Evolutionary conservation across 1,139 yeast species (phyloP).

Genomic region (Debaryomycetaceae sp.): DNA sequence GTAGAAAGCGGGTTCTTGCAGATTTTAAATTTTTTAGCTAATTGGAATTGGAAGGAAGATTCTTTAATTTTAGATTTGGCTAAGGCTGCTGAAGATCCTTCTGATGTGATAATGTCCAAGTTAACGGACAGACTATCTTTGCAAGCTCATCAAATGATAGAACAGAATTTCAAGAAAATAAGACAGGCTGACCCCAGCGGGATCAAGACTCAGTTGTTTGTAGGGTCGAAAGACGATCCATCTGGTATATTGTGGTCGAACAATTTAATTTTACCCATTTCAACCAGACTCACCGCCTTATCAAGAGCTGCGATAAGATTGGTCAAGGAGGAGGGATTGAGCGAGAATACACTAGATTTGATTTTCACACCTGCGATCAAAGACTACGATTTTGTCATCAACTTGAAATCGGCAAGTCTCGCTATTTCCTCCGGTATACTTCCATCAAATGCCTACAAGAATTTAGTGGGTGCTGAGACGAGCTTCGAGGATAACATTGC

Average conservation of each 20-base stretch:
- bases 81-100: slow-evolving; percentile 41
- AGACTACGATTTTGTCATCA: slow-evolving; percentile 79
- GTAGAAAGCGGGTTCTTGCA: slow-evolving; percentile 79
- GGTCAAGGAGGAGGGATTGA: slow-evolving; percentile 43
- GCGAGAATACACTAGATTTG: slow-evolving; percentile 45
- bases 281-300: slow-evolving; percentile 82
- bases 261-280: slow-evolving; percentile 68
- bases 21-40: slow-evolving; percentile 63
- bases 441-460: slow-evolving; percentile 58
- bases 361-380: slow-evolving; percentile 76
- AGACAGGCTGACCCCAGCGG: slow-evolving; percentile 81
- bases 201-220: slow-evolving; percentile 71
- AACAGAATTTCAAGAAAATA: slow-evolving; percentile 59
- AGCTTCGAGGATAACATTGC: slow-evolving; percentile 45
- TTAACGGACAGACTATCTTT: slow-evolving; percentile 64
- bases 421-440: slow-evolving; percentile 53
- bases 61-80: slow-evolving; percentile 75
- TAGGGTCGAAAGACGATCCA: slow-evolving; percentile 77
- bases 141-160: slow-evolving; percentile 59
- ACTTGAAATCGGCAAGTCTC: slow-evolving; percentile 46
- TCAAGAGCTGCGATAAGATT: slow-evolving; percentile 70
- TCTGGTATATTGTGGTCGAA: slow-evolving; percentile 84
- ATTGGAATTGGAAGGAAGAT: slow-evolving; percentile 94
- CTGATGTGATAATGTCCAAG: slow-evolving; percentile 18
- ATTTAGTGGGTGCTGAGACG: slow-evolving; percentile 44